These are phyloP conservation scores for Pezicula rhizophila DNA, from an alignment of 2,329 filamentous ascomycete genomes.

Conservation along the genomic window DNA sequence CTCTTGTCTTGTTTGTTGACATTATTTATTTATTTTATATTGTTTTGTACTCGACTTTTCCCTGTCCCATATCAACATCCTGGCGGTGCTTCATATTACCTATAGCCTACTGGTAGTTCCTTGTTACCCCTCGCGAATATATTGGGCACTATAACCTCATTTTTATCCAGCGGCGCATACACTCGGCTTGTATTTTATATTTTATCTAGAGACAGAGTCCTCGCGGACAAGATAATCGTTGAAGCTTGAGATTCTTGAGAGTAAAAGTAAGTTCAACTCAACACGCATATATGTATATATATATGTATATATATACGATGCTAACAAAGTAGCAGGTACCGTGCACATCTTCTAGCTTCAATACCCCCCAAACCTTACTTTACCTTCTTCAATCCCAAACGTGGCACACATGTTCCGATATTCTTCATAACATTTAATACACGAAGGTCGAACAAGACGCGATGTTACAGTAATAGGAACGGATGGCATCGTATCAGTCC, in stretches of 20 bases:
- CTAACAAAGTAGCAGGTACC: too few relatives aligned
- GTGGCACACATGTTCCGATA: not conserved
- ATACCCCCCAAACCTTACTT: too few relatives aligned
- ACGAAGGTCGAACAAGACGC: constrained; percentile 10
- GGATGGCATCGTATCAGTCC: constrained; percentile 38
- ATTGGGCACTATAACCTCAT: constrained; percentile 16
- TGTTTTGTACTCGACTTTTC: not conserved
- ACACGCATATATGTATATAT: not conserved
- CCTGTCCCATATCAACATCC: constrained; percentile 12
- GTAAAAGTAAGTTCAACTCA: not conserved
- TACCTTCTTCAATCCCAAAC: not conserved
- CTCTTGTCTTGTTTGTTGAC: not conserved
- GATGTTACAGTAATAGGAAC: constrained; percentile 22
- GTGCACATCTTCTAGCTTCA: not conserved
- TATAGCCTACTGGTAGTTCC: constrained; percentile 7
- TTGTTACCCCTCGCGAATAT: constrained; percentile 11
- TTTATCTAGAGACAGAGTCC: constrained; percentile 14
- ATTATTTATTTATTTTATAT: not conserved
- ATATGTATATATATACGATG: too few relatives aligned
- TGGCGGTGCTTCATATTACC: constrained; percentile 19
- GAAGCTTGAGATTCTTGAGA: constrained; percentile 4
- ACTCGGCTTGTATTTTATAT: constrained; percentile 9
- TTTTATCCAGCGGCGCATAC: constrained; percentile 3
- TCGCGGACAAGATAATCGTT: constrained; percentile 16
- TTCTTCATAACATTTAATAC: constrained; percentile 20